Evolutionary conservation across 2,329 filamentous ascomycete species (phyloP).

Genomic region (Venturia effusa): DNA sequence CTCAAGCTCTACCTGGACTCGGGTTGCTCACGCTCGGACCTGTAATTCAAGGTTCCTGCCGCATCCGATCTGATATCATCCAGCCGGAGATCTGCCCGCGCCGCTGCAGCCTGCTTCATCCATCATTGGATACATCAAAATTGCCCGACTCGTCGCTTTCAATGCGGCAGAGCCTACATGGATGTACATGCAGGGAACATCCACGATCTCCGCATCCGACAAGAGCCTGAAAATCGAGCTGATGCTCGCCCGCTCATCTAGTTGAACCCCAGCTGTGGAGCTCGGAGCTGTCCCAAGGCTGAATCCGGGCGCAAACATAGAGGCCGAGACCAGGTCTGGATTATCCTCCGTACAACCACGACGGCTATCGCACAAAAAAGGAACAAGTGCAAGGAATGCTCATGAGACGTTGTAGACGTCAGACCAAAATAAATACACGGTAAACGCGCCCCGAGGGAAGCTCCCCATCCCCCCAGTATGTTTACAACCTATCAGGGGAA

Average conservation of each 20-base stretch:
- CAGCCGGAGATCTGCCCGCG: not conserved
- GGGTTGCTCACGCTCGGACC: not conserved
- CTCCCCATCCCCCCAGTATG: no score
- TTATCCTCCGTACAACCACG: not conserved
- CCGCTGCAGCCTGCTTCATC: not conserved
- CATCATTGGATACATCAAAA: not conserved
- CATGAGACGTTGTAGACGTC: not conserved
- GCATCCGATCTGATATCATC: not conserved
- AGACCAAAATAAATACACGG: not conserved
- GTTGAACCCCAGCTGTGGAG: not conserved
- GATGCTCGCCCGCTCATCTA: not conserved
- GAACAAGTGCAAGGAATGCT: not conserved
- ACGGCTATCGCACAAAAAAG: not conserved
- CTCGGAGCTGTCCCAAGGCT: not conserved
- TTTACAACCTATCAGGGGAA: no score
- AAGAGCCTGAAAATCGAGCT: not conserved
- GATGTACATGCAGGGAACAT: not conserved
- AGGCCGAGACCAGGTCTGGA: not conserved
- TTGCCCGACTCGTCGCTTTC: not conserved
- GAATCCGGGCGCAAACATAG: not conserved
- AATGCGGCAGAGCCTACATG: not conserved
- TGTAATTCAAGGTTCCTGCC: not conserved
- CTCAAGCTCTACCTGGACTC: not conserved
- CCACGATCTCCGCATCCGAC: not conserved
- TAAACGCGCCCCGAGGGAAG: not conserved